These are phyloP conservation scores for Trametes maxima DNA, from an alignment of 768 basidiomycete species.

Conservation along the genomic window DNA sequence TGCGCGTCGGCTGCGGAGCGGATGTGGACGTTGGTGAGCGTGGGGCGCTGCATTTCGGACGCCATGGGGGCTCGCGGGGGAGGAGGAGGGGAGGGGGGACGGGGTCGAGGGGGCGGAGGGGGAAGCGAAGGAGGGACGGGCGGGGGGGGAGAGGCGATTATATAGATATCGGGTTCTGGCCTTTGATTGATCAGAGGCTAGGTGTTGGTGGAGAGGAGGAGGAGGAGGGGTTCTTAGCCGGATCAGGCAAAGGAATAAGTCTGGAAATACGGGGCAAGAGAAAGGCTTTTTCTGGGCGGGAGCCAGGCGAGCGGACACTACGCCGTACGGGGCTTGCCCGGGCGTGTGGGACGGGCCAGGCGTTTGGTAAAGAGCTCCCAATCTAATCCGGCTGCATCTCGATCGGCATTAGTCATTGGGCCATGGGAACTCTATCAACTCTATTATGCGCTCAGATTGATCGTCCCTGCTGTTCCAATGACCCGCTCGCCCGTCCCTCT, in stretches of 20 bases:
- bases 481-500: background rate
- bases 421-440: slow-evolving; percentile 14
- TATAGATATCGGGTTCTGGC: slow-evolving; percentile 22
- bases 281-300: slow-evolving; percentile 4
- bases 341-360: background rate
- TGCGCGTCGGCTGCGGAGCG: slow-evolving; percentile 79
- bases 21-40: slow-evolving; percentile 71
- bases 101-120: slow-evolving; percentile 26
- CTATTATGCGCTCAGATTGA: slow-evolving; percentile 17
- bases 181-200: slow-evolving; percentile 17
- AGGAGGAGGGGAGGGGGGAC: slow-evolving; percentile 24
- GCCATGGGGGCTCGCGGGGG: slow-evolving; percentile 13
- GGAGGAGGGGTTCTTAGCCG: slow-evolving; percentile 19
- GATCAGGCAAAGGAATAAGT: slow-evolving; percentile 18
- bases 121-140: slow-evolving; percentile 24
- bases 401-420: slow-evolving; percentile 10
- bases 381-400: slow-evolving; percentile 15
- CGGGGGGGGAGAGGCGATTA: slow-evolving; percentile 18
- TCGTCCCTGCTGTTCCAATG: slow-evolving; percentile 16
- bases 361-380: slow-evolving; percentile 14
- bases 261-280: slow-evolving; percentile 8
- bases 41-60: slow-evolving; percentile 68
- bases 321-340: background rate
- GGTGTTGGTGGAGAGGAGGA: slow-evolving; percentile 6
- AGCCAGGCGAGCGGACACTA: slow-evolving; percentile 20